Evolutionary conservation across 805 yeast species (phyloP).

Genomic region (Candida sakaeoensis): DNA sequence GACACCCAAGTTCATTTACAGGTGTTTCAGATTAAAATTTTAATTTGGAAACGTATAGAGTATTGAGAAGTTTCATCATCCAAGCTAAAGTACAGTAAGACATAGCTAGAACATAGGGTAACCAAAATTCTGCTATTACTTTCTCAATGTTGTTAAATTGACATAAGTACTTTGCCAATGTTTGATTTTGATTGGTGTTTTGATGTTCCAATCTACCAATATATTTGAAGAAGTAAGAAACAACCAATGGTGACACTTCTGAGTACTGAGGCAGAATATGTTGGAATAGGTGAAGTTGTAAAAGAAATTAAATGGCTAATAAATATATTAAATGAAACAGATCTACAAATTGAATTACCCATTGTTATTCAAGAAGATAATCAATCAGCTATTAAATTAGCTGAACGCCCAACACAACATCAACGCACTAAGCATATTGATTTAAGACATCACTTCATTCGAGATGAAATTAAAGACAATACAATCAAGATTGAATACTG

Average conservation of each 20-base stretch:
- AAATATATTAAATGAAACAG: neutral
- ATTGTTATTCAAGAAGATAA: conserved; percentile 1
- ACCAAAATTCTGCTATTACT: too few species aligned
- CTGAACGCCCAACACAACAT: neutral
- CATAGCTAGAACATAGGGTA: too few species aligned
- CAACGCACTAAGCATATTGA: neutral
- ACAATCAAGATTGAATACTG: neutral
- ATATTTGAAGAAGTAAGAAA: too few species aligned
- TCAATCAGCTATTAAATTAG: neutral
- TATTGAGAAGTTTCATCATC: too few species aligned
- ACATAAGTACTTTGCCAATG: too few species aligned
- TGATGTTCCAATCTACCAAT: too few species aligned
- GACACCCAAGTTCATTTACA: too few species aligned
- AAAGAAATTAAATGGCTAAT: neutral
- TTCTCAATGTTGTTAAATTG: too few species aligned
- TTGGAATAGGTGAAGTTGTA: neutral
- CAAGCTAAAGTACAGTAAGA: too few species aligned
- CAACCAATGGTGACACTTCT: neutral
- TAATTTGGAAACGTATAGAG: too few species aligned
- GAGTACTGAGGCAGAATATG: neutral
- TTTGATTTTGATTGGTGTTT: too few species aligned
- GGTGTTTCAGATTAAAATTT: too few species aligned
- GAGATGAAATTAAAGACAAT: neutral
- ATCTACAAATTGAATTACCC: neutral
- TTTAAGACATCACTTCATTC: neutral